Evolutionary conservation across 2,329 filamentous ascomycete genomes (phyloP), one percentile per base, ranked within the genome.

Genomic region (Fusarium dimerum): DNA sequence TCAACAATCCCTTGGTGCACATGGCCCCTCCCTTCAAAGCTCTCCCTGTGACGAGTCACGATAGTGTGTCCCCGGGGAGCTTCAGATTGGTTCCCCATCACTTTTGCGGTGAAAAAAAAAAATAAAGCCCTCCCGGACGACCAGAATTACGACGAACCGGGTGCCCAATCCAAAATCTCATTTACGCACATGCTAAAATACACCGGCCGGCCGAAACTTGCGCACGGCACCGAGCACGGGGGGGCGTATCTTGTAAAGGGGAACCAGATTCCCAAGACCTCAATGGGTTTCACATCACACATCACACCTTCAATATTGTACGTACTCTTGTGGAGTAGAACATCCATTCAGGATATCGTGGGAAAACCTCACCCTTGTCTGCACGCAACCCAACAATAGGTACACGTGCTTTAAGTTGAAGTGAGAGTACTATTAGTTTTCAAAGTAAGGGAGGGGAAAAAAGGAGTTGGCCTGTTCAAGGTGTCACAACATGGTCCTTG

Each of bases 321-420:
- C 36, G 41, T 45, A 30, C 40, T 52, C 30, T 40, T 36, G 47
- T 47, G 34, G 34, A 26, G 20, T 26, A 7, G 20, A 26, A 26
- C 20, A 26, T 26, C 20, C 20, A 26, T 26, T 26, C 20, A 26
- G 7, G 20, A 7, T 42, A 57, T 45, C 48, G 47, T 42, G 45
- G 45, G 50, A 38, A 26, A 26, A 26, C 20, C 43, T 40, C 17
- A 16, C 45, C 58, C 54, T 48, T 59, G 46, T 40, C 48, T 60
- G 46, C 52, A 58, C 57, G 57, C 61, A 64, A 59, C 59, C 52
- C 59, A 61, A 64, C 54, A 59, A 59, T 57, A 42, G 50, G 62
- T 48, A 61, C 61, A 65, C 61, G 61, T 65, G 59, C 48, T 60
- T 50, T 45, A 39, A 49, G 51, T 26, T 52, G 65, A 56, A 62